Conservation (phyloP, 306 rosid species). For the Crotalaria pallida region DNA sequence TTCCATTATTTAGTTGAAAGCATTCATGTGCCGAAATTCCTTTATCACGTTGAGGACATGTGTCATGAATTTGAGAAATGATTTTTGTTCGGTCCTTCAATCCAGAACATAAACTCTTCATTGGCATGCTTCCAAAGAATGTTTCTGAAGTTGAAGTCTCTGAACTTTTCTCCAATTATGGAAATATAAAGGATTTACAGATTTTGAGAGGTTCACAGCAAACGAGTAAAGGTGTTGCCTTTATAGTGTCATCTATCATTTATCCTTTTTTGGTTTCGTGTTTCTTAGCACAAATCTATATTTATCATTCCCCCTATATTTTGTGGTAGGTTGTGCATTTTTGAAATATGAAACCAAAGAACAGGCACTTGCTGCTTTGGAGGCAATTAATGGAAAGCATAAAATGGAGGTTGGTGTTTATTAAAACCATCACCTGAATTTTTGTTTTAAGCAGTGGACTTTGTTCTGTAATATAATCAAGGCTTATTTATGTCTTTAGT, state of each 20-base stretch:
- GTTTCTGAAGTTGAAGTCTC: conserved; percentile 80
- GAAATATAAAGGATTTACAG: conserved; percentile 84
- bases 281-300: conserved; percentile 4
- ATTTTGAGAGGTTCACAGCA: conserved; percentile 94
- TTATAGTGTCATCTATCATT: conserved; percentile 6
- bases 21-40: conserved; percentile 11
- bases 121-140: conserved; percentile 98
- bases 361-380: conserved; percentile 85
- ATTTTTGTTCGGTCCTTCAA: conserved; percentile 13
- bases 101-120: conserved; percentile 91
- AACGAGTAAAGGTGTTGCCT: conserved; percentile 77
- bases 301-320: conserved; percentile 17
- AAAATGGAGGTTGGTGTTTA: conserved; percentile 81
- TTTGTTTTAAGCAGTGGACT: not conserved
- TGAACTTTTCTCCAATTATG: conserved; percentile 62
- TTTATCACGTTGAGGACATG: not conserved
- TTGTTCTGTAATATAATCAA: not conserved
- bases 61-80: conserved; percentile 25
- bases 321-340: conserved; percentile 84
- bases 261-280: not conserved
- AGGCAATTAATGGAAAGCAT: conserved; percentile 78
- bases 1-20: conserved; percentile 20
- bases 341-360: conserved; percentile 92
- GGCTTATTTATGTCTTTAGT: too few species aligned
- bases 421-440: conserved; percentile 15